These are phyloP conservation scores for Paraleonurus japonicus DNA, from an alignment of 257 asterid genomes.

Conservation along the genomic window DNA sequence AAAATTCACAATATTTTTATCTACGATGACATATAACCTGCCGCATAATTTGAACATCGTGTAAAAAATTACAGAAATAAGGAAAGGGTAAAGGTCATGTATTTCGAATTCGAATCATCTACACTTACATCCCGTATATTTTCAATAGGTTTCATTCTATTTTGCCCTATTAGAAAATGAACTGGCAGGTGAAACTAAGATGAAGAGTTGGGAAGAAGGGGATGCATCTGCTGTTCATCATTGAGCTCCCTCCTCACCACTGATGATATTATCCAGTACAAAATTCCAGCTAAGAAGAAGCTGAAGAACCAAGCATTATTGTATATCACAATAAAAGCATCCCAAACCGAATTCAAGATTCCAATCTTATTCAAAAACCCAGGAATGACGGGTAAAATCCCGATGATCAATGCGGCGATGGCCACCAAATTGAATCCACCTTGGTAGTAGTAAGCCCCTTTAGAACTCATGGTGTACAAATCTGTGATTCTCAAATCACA, in stretches of 20 bases:
- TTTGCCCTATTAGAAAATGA: no score
- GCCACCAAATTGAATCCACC: slow-evolving; percentile 72
- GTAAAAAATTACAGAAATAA: no score
- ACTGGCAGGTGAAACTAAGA: slow-evolving; percentile 24
- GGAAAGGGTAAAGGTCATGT: no score
- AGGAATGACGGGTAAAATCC: slow-evolving; percentile 84
- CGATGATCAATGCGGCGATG: slow-evolving; percentile 52
- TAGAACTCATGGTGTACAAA: slow-evolving; percentile 51
- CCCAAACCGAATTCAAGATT: slow-evolving; percentile 41
- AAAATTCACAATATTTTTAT: no score
- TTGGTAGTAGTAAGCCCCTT: slow-evolving; percentile 63
- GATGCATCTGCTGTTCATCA: slow-evolving; percentile 22
- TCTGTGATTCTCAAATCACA: slow-evolving; percentile 44
- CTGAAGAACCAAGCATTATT: slow-evolving; percentile 88
- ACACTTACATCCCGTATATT: no score
- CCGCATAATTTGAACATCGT: background rate
- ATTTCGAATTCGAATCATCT: no score
- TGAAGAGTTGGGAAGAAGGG: slow-evolving; percentile 35
- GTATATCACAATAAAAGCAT: slow-evolving; percentile 36
- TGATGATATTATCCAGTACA: slow-evolving; percentile 49
- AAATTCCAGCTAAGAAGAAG: slow-evolving; percentile 67
- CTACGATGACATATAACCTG: no score
- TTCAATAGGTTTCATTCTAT: no score
- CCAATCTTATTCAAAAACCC: slow-evolving; percentile 80
- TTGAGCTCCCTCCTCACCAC: slow-evolving; percentile 26